phyloP scores from a whole-genome alignment of 1,284 basidiomycete genomes.

The Fomes fomentarius region DNA sequence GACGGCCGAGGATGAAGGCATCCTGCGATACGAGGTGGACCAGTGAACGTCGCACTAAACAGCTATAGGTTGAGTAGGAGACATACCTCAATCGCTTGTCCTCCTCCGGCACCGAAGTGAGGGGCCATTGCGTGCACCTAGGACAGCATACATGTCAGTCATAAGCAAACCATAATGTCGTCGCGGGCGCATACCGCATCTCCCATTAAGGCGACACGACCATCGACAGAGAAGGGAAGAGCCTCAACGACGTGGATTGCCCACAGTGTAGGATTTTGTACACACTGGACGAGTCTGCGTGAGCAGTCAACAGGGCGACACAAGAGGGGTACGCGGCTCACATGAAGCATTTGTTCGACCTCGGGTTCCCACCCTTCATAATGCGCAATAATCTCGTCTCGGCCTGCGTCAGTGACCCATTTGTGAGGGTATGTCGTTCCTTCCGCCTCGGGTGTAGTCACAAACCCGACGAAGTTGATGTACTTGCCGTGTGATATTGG shows the following conservation, averaged over 20 bases:
- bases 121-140: constrained; percentile 45
- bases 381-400: constrained; percentile 24
- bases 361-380: constrained; percentile 32
- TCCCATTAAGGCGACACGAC: constrained; percentile 28
- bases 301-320: neutral
- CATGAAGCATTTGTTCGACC: constrained; percentile 25
- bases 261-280: constrained; percentile 28
- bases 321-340: constrained; percentile 5
- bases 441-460: constrained; percentile 21
- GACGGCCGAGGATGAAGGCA: constrained; percentile 39
- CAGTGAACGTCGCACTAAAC: neutral
- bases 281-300: constrained; percentile 14
- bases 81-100: constrained; percentile 43
- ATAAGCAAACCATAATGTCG: neutral
- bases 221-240: constrained; percentile 26
- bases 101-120: constrained; percentile 43
- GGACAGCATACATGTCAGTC: neutral
- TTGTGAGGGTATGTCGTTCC: constrained; percentile 25
- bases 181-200: constrained; percentile 24
- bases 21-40: constrained; percentile 29
- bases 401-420: constrained; percentile 26
- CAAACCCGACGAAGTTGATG: constrained; percentile 28
- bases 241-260: constrained; percentile 28
- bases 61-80: neutral
- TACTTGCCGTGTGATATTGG: constrained; percentile 29